Evolutionary conservation across 176 grass and related monocot genomes (phyloP), one percentile per base, ranked within the genome.

Genomic region (Thinopyrum elongatum): DNA sequence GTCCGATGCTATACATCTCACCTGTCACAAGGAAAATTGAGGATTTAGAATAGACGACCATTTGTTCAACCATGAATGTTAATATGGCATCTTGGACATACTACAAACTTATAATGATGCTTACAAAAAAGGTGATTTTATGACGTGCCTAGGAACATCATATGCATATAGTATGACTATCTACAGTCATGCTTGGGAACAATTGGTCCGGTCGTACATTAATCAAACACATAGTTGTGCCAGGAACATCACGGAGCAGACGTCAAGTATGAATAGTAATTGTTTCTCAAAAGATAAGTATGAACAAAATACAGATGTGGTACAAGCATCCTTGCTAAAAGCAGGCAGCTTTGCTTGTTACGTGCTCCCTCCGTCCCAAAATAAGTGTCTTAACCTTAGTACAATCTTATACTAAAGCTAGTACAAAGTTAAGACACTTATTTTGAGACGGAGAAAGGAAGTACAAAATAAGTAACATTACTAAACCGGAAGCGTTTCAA

Each of bases 1-100:
- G 79, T 99, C 97, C 6, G 97, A 94, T 85, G 94, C 86, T 84
- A 99, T 82, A 85, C 92, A 96, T 80, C 97, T 89, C 84, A 96
- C 92, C 97, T 99, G 75, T 80, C 34, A 83, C 21, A 91, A 10
- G 63, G 26, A 11, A 78, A 65, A 35, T 61, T 31, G 22, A 17
- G 21, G 41, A 85, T 69, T 59, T 70, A 84, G 15, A 38, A 58
- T 78, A 60, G 15, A 3, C 47, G 57, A 84, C 17, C 69, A 78
- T 59, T 86, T 29, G 29, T 7, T 34, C 70, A 22, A 70, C 10
- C 9, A 82, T 64, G 12, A 51, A 16, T 51, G 14, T 51, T 51
- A 51, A 51, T 17, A 51, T 51, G 15, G 47, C 47, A 51, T 17
- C 47, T 51, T 17, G 47, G 47, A 51, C 15, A 51, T 51, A 16